Conservation (phyloP, 306 rosid species). For the Pyrus communis region DNA sequence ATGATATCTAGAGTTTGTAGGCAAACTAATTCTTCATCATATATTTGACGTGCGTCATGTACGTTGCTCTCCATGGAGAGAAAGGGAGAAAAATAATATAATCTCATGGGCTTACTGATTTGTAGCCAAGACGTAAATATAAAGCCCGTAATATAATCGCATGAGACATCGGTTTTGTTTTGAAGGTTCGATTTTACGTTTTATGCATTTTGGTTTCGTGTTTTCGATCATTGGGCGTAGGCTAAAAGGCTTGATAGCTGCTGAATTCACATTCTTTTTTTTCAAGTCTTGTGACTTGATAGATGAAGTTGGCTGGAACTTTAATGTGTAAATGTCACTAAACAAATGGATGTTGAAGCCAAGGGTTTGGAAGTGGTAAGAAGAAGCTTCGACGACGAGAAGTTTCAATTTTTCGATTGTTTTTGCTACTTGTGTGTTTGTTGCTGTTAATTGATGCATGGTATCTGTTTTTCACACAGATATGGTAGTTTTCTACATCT, state of each 20-base stretch:
- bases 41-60: too few species aligned
- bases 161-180: background rate
- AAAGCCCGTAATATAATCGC: background rate
- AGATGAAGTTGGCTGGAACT: background rate
- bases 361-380: conserved; percentile 25
- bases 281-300: background rate
- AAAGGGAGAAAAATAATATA: too few species aligned
- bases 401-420: background rate
- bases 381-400: conserved; percentile 5
- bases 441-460: background rate
- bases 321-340: background rate
- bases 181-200: background rate
- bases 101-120: background rate
- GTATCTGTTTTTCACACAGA: background rate
- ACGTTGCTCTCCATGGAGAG: too few species aligned
- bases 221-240: background rate
- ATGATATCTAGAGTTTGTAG: too few species aligned
- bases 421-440: background rate
- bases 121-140: background rate
- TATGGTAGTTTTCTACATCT: background rate
- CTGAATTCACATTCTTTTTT: background rate
- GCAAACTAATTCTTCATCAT: background rate
- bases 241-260: background rate
- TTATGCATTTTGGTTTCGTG: background rate
- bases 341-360: conserved; percentile 20